Evolutionary conservation across 2,329 filamentous ascomycete genomes (phyloP), one percentile per base, ranked within the genome.

Genomic region (Nemania sp.): DNA sequence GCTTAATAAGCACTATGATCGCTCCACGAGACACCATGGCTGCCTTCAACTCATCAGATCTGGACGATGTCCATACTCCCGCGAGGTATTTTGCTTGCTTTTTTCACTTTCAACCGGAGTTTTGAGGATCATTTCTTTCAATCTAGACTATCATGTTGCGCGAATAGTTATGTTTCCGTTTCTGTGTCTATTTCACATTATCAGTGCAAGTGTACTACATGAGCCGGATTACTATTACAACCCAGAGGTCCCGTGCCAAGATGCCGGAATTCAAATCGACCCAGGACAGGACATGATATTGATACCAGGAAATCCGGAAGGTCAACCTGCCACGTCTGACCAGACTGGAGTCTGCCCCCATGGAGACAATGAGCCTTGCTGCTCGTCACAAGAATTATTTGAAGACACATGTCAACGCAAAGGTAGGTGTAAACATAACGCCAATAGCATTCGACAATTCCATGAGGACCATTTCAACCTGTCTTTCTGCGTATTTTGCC

Each of bases 41-140:
- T 69, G 75, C 75, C 72, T 81, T 75, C 75, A 80, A 74, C 66
- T 74, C 66, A 52, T 68, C 77, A 72, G 79, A 82, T 68, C 77
- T 82, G 73, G 79, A 82, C 70, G 80, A 83, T 73, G 79, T 81
- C 72, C 77, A 81, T 69, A 80, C 79, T 67, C 77, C 82, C 69
- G 76, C 79, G 75, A 84, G 81, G 81, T 84, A 84, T 75, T 73
- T 74, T 75, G 70, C 68, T 75, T 81, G 78, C 76, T 77, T 77
- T 77, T 75, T 75, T 70, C 56, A 42, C 19, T 52, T 66, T 70
- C 69, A 50, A 63, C 64, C 71, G 70, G 68, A 74, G 72, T 72
- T 76, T 74, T 71, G 72, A 51, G 44, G 22, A 17, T 44, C n/a
- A 67, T 67, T 70, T 68, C 23, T 68, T 64, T 75, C 66, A 71